Conservation (phyloP, 2,329 filamentous ascomycete genomes). For the Tricladium varicosporioides region DNA sequence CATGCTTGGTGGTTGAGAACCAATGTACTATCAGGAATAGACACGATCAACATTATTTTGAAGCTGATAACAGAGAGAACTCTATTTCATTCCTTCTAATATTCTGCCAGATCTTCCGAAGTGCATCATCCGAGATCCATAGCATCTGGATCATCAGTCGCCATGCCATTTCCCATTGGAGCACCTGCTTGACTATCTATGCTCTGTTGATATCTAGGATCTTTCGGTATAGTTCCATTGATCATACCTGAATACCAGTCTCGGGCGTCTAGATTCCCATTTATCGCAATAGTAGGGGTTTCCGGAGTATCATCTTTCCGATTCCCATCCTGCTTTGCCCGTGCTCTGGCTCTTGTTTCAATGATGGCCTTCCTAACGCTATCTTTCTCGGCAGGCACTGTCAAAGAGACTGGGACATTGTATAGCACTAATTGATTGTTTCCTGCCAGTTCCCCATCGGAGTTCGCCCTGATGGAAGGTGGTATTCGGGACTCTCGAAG, state of each 20-base stretch:
- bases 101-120: constrained; percentile 4
- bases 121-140: constrained; percentile 59
- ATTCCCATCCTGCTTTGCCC: constrained; percentile 55
- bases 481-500: constrained; percentile 66
- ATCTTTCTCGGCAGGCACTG: constrained; percentile 71
- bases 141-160: constrained; percentile 53
- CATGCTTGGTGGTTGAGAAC: constrained; percentile 4
- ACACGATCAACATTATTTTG: constrained; percentile 17
- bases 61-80: constrained; percentile 15
- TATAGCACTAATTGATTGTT: constrained; percentile 80
- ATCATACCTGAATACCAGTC: constrained; percentile 17
- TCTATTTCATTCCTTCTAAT: constrained; percentile 14
- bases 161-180: not conserved
- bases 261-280: constrained; percentile 15
- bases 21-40: constrained; percentile 37
- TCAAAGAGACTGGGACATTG: constrained; percentile 72
- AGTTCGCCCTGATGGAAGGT: constrained; percentile 58
- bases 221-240: constrained; percentile 6
- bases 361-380: constrained; percentile 80
- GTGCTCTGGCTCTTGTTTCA: constrained; percentile 68
- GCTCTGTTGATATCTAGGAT: constrained; percentile 2
- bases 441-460: constrained; percentile 53
- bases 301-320: constrained; percentile 27
- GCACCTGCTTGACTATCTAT: constrained; percentile 9
- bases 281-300: constrained; percentile 14